Evolutionary conservation across 805 yeast genomes (phyloP), one percentile per base, ranked within the genome.

Genomic region (Kodamaea leandrae): DNA sequence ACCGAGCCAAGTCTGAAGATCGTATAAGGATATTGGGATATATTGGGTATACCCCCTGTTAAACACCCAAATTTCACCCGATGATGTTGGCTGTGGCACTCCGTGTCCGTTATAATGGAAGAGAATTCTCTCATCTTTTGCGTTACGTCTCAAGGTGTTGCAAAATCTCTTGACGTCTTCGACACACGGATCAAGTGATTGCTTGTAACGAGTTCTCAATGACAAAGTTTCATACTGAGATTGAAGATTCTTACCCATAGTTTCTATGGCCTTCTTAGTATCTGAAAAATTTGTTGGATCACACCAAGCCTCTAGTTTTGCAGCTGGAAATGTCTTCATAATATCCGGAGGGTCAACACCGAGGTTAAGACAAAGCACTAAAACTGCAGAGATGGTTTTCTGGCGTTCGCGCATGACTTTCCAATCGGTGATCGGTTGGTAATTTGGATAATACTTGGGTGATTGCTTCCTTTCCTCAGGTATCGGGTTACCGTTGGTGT

Each of bases 91-190:
- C 53, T 88, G 88, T 0, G 99, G 99, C 1, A 93, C 99, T 17
- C 99, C 99, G 58, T 93, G 99, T 5, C 99, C 99, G 53, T 93
- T 93, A 60, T 93, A 93, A 60, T 93, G 98, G 60, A 93, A 91
- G 40, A 93, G 61, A 7, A 91, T 85, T 45, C 99, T 73, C 58
- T 91, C 98, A 47, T 91, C 97, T 55, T 90, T 87, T 2, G 97
- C 95, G 43, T 85, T 84, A 42, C 97, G 74, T 50, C 99, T 72
- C 45, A 93, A 66, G 0, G 95, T 85, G 50, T 87, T 84, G 60
- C 97, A 90, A 51, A 90, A 85, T 36, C 97, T 72, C 57, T 91
- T 91, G 28, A 89, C 83, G 56, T 93, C 99, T 57, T 93, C 99
- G 15, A 90, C 96, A 41, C 90, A 86, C 2, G 98, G 98, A 59